Evolutionary conservation across 345 rosid genomes (phyloP), one percentile per base, ranked within the genome.

Genomic region (Citrus maxima): DNA sequence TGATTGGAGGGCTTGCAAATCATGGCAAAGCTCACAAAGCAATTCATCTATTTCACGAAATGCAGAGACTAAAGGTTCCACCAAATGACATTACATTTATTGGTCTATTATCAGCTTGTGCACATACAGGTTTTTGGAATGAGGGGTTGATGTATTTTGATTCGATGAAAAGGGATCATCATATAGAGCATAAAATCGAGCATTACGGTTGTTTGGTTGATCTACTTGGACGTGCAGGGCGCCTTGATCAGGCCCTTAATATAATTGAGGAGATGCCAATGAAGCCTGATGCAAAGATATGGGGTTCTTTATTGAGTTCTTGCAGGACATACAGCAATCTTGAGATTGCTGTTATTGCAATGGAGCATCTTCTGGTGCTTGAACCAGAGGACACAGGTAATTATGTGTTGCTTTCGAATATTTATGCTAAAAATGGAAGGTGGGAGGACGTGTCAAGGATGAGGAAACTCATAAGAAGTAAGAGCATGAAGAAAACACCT

Each of bases 311-410:
- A 69, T 60, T 88, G 67, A 81, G 89, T 70, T 83, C 88, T 32
- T 85, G 91, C 73, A 86, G 89, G 61, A 82, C 85, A 46, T 79
- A 70, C 27, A 68, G 84, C 28, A 82, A 88, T 80, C 79, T 86
- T 13, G 83, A 72, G 40, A 58, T 83, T 35, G 90, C 91, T 13
- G 78, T 85, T 64, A 35, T 82, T 61, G 93, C 89, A 42, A 82
- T 90, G 87, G 81, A 87, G 76, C 86, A 84, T 54, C 87, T 88
- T 35, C 75, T 78, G 19, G 82, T 80, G 83, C 84, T 92, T 35
- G 96, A 90, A 80, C 89, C 92, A 2, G 87, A 80, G n/a, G 92
- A 83, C 51, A 62, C 87, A 65, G 91, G 95, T 16, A 87, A 91
- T 68, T 86, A 81, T 38, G 88, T 89, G 18, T 63, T 89, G 88